phyloP scores from a whole-genome alignment of 176 grass and related monocot genomes.

The Eremochloa ophiuroides region DNA sequence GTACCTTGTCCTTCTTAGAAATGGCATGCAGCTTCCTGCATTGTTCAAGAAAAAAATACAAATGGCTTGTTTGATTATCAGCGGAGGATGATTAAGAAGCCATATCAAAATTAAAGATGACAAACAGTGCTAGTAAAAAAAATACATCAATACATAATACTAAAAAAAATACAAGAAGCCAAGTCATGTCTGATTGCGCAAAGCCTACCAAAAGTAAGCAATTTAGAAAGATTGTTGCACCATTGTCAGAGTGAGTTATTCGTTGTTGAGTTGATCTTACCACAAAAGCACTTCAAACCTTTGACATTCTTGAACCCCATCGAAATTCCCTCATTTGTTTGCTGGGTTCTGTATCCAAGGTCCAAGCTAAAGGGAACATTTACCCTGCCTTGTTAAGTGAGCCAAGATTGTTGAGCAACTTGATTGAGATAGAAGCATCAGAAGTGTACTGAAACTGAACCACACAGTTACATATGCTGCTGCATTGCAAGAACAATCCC shows the following conservation, averaged over 20 bases:
- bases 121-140: background rate
- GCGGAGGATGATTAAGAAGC: background rate
- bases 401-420: background rate
- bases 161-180: background rate
- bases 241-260: background rate
- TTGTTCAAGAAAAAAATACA: no score
- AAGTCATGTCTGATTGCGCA: background rate
- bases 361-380: background rate
- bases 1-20: background rate
- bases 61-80: background rate
- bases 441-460: background rate
- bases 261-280: background rate
- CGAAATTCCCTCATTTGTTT: background rate
- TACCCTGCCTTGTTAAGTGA: background rate
- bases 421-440: conserved; percentile 15
- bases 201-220: background rate
- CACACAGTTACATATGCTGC: background rate
- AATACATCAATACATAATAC: background rate
- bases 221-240: background rate
- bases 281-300: background rate
- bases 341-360: background rate
- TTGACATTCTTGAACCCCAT: background rate
- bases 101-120: background rate
- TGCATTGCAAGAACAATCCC: background rate
- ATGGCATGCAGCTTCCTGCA: no score